phyloP scores from a whole-genome alignment of 805 yeast genomes.

The Yamadazyma ubonensis region DNA sequence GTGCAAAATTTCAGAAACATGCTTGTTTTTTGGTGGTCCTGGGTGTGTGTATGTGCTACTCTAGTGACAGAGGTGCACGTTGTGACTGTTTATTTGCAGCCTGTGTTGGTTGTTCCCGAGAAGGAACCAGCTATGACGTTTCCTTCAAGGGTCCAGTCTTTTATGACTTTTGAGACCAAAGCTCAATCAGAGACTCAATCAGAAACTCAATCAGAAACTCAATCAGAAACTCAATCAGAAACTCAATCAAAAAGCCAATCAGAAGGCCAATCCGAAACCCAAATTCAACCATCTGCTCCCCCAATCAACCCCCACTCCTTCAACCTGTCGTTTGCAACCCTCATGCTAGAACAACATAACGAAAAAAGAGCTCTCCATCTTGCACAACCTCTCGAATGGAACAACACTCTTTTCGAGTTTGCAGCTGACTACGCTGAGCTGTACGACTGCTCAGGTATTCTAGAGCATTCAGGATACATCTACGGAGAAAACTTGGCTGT shows the following conservation, averaged over 20 bases:
- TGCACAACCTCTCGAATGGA: conserved; percentile 32
- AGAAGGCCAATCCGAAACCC: neutral
- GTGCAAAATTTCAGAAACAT: too few species aligned
- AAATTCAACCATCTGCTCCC: neutral
- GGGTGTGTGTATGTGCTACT: too few species aligned
- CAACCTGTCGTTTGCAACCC: conserved; percentile 6
- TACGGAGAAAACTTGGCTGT: conserved; percentile 43
- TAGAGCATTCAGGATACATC: conserved; percentile 34
- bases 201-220: too few species aligned
- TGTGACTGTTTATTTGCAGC: conserved; percentile 8
- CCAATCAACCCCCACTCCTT: neutral
- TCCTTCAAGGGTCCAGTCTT: neutral
- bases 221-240: too few species aligned
- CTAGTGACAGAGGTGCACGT: conserved; percentile 4
- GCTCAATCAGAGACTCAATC: too few species aligned
- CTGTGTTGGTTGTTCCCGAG: neutral
- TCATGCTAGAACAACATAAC: conserved; percentile 28
- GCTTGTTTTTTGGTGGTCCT: too few species aligned
- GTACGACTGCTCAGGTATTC: conserved; percentile 35
- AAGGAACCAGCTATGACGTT: neutral
- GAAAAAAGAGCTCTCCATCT: conserved; percentile 29
- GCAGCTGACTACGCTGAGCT: conserved; percentile 32
- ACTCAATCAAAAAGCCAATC: neutral
- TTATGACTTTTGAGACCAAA: too few species aligned
- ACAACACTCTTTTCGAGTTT: conserved; percentile 26